These are phyloP conservation scores for Parafenestella ontariensis DNA, from an alignment of 2,329 filamentous ascomycete species.

Conservation along the genomic window DNA sequence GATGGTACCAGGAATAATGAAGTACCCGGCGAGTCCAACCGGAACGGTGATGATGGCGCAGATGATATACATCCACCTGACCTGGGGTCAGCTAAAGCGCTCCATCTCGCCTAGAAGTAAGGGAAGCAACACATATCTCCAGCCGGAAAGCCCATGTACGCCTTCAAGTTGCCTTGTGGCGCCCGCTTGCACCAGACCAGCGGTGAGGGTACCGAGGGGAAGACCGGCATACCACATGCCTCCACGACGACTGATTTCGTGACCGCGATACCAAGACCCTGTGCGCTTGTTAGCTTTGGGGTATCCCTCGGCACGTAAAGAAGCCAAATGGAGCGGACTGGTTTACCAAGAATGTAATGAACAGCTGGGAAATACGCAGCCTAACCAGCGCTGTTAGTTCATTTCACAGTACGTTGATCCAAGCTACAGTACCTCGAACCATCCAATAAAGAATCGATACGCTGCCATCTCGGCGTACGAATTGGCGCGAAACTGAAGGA, in stretches of 20 bases:
- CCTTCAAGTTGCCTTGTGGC: constrained; percentile 61
- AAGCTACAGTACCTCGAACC: too few relatives aligned
- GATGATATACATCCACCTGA: constrained; percentile 41
- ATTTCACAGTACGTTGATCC: too few relatives aligned
- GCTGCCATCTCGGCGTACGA: constrained; percentile 57
- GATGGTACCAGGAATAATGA: constrained; percentile 59
- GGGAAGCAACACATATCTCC: too few relatives aligned
- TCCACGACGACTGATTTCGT: constrained; percentile 51
- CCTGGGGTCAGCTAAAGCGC: too few relatives aligned
- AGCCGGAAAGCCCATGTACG: too few relatives aligned
- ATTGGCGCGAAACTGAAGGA: constrained; percentile 59
- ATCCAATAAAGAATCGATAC: constrained; percentile 61
- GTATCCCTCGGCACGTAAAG: too few relatives aligned
- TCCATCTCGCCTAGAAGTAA: too few relatives aligned
- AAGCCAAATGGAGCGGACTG: too few relatives aligned
- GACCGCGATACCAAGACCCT: constrained; percentile 57
- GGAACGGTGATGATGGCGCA: constrained; percentile 61
- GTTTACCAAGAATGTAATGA: constrained; percentile 14
- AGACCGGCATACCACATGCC: constrained; percentile 61
- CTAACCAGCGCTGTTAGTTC: too few relatives aligned
- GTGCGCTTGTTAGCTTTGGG: too few relatives aligned
- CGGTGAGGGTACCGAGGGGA: constrained; percentile 58
- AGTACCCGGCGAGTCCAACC: constrained; percentile 57
- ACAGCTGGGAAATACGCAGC: constrained; percentile 45
- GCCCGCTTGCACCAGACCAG: constrained; percentile 52